Base-by-base conservation (phyloP, 331 rosid species). In the Rosa hybrid region DNA sequence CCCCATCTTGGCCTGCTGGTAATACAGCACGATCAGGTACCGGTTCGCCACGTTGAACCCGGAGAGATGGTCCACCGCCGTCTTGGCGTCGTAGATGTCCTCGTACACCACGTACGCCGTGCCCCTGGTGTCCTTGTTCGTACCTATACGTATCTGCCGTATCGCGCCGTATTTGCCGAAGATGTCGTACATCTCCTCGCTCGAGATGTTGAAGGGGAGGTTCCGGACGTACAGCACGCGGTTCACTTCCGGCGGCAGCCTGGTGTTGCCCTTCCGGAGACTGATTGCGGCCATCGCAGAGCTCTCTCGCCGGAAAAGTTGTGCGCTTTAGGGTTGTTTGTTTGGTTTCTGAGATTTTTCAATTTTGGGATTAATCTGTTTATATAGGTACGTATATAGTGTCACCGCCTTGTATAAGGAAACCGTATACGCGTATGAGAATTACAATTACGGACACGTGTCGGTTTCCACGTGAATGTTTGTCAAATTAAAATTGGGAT, bases 111-210 rank as follows among this genome's bases (percentile, higher is more conserved):
- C 99, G 81, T 90, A 95, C 46, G 99, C 99, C 3, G 99, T 95
- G 49, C 99, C 99, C 9, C 99, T 87, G 0, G 99, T 95, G 87
- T 95, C 99, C 90, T 95, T 95, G 87, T 84, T 93, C 7, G 94
- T 89, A 0, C 98, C 99, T 38, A 95, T 84, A 11, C 98, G 97
- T 57, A 93, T 95, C 96, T 95, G 99, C 42, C 99, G 90, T 20
- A 95, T 95, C 14, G 98, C 99, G 0, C 99, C 99, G 90, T 95
- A 93, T 75, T 95, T 95, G 71, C 99, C 99, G 72, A 95, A 93
- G 16, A 95, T 95, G 44, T 95, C 99, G 90, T 95, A 95, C 99
- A 95, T 95, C 90, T 95, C 99, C 71, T 95, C 98, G 87, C 99
- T 93, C 4, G 99, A 89, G 13, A 95, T 95, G 88, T 93, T 95